phyloP scores from a whole-genome alignment of 768 basidiomycete species.

The Agaricus sinodeliciosus region DNA sequence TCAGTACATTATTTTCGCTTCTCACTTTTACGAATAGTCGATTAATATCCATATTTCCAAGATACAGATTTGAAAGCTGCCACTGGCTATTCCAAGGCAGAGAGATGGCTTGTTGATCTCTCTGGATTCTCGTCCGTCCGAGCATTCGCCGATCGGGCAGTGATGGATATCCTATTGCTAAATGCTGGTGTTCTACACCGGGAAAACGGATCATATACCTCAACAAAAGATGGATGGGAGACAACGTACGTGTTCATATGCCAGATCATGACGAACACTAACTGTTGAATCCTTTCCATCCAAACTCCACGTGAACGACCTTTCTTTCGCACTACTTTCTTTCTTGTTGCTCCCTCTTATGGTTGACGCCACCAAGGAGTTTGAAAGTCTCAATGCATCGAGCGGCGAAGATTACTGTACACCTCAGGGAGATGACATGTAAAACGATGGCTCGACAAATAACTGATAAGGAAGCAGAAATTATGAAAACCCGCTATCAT shows the following conservation, averaged over 20 bases:
- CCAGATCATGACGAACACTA: no score
- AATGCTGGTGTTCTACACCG: constrained; percentile 29
- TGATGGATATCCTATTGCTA: constrained; percentile 38
- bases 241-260: constrained; percentile 21
- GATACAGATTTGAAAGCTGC: constrained; percentile 18
- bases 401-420: constrained; percentile 23
- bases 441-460: neutral
- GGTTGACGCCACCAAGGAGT: constrained; percentile 23
- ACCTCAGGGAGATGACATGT: neutral
- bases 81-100: constrained; percentile 27
- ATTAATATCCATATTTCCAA: neutral
- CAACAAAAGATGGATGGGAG: constrained; percentile 40
- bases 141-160: constrained; percentile 26
- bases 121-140: constrained; percentile 29
- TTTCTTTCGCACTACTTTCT: constrained; percentile 30
- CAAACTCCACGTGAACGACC: constrained; percentile 37
- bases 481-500: constrained; percentile 17
- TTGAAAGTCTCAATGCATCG: constrained; percentile 19
- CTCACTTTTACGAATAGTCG: neutral
- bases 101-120: constrained; percentile 33
- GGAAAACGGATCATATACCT: constrained; percentile 16
- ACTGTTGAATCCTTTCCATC: constrained; percentile 12
- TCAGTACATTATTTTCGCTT: constrained; percentile 15
- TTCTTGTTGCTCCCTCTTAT: constrained; percentile 35
- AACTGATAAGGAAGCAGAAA: neutral